Base-by-base conservation (phyloP, 306 rosid species). In the Malus asiatica region DNA sequence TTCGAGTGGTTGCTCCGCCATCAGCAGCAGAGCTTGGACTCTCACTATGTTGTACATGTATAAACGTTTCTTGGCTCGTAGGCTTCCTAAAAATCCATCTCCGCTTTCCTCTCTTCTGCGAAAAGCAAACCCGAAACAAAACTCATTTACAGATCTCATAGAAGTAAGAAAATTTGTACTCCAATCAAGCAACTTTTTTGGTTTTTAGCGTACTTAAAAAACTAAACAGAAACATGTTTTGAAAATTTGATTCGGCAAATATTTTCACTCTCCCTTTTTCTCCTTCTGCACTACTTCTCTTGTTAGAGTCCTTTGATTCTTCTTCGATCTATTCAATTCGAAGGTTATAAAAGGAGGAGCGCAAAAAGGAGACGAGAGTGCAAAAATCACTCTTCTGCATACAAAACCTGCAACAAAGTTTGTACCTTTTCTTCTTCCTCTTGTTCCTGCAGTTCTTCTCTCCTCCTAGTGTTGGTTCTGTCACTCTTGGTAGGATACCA, bases 81-180 rank as follows among this genome's bases (percentile, higher is more conserved):
- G 77, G 71, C 85, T 84, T 88, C 85, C 77, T 70, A 73, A 88
- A 88, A 76, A 77, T 79, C 92, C 88, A 86, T 83, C 92, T 81
- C 40, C 89, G 46, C 52, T 88, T 88, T 64, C 85, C 89, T 79
- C 88, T 84, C 81, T 84, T 83, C 89, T 85, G 66, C 68, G 57
- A 80, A 71, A 82, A 8, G 27, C 75, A 30, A 45, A 52, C 8
- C 59, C 27, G 11, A 53, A 62, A 44, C 11, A 13, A 5, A 35
- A 8, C 14, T 20, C 4, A 66, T 38, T 62, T 6, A 74, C 70
- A 61, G 61, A 74, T 45, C 58, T 73, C 40, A 9, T 9, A n/a
- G 20, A 11, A 57, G 65, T 4, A 48, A 5, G 55, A 48, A 48
- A 48, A 48, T 48, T 16, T 0, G 53, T 15, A 16, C 55, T 48